Evolutionary conservation across 495 filamentous ascomycete species (phyloP).

Genomic region (Aspergillus nanangensis): DNA sequence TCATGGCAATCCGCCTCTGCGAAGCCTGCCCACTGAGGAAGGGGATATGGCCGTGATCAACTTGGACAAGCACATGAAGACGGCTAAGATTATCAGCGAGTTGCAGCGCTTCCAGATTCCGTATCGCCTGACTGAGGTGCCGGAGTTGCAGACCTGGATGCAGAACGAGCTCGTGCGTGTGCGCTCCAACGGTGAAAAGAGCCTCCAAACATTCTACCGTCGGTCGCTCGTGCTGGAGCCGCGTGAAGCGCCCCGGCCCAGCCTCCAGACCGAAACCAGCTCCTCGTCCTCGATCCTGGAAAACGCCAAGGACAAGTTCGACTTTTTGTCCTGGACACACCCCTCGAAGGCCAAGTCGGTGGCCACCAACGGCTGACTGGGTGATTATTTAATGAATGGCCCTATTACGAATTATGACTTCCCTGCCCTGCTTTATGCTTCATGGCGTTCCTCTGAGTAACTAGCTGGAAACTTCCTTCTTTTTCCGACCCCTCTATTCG

Average conservation of each 20-base stretch:
- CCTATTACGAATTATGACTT: conserved; percentile 14
- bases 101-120: conserved; percentile 97
- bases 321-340: conserved; percentile 53
- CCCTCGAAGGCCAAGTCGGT: conserved; percentile 45
- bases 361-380: conserved; percentile 36
- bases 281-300: conserved; percentile 49
- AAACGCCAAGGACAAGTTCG: conserved; percentile 51
- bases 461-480: too few relatives aligned
- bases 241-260: conserved; percentile 44
- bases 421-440: too few relatives aligned
- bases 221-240: conserved; percentile 88
- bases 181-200: conserved; percentile 70
- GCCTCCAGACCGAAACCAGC: conserved; percentile 32
- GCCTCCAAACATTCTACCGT: conserved; percentile 75
- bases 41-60: conserved; percentile 80
- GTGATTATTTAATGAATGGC: conserved; percentile 4
- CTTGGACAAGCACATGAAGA: conserved; percentile 95
- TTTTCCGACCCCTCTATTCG: too few relatives aligned
- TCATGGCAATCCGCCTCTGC: conserved; percentile 76
- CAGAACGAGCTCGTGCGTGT: conserved; percentile 78
- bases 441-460: too few relatives aligned
- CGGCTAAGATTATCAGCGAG: conserved; percentile 91
- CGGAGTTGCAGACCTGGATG: conserved; percentile 94
- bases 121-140: conserved; percentile 77
- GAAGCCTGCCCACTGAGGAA: conserved; percentile 44